Base-by-base conservation (phyloP, 2,329 filamentous ascomycete species). In the Fusarium poae region DNA sequence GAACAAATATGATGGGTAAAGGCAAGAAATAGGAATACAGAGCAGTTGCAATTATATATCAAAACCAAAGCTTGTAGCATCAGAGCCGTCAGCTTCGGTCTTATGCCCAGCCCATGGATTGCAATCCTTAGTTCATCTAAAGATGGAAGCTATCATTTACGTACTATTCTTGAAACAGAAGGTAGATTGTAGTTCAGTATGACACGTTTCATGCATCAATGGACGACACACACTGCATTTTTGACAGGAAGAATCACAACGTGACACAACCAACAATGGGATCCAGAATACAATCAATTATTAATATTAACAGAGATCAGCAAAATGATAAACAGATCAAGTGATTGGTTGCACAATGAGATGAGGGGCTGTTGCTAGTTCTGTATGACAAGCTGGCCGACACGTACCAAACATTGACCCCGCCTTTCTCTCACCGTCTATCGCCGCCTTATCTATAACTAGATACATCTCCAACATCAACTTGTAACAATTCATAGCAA, bases 351-450 rank as follows among this genome's bases (percentile, higher is more conserved):
- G 48, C 27, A 15, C 23, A 21, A 7, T 40, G 48, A 51, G 48
- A 7, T 40, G 48, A 51, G 48, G 48, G 48, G 48, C 15, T 27
- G 23, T 21, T 40, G 32, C 25, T 50, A 50, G 23, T 50, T 50
- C 25, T 50, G 48, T 51, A 18, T 51, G 48, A 51, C 48, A 51
- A 51, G 48, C n/a, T 51, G 48, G 23, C 25, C 23, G 48, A 51
- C 48, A 51, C 48, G 32, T 51, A 39, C 48, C 27, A 20, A 23
- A 27, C 10, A n/a, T 29, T 0, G 34, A 51, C 48, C 48, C 48
- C 48, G 48, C 48, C 48, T 51, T 51, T 51, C 34, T 21, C 48
- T 51, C 48, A 51, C 48, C 48, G 48, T 51, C 23, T 29, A 21
- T 34, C 23, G 32, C 18, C 29, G 21, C 11, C 30, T 40, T 51